A percentile compares a stretch with the other conserved stretches of the same genome.
phyloP scores from a whole-genome alignment of 2,329 filamentous ascomycete species.

The Stagonosporopsis vannaccii region DNA sequence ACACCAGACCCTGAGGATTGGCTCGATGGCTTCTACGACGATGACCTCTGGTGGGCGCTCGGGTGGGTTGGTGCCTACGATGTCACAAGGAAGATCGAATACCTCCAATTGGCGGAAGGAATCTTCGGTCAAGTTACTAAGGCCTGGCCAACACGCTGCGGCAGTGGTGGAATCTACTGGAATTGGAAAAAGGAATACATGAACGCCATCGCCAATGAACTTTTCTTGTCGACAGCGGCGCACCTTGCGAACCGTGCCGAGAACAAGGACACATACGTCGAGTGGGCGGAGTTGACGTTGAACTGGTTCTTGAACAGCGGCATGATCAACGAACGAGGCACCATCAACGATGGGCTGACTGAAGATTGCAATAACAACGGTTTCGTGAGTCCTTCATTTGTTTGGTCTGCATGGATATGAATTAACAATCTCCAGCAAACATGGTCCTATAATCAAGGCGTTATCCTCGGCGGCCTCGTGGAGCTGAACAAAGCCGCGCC shows the following conservation, averaged over 20 bases:
- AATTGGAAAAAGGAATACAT: slow-evolving; percentile 55
- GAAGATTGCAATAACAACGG: slow-evolving; percentile 62
- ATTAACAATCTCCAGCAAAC: slow-evolving; percentile 30
- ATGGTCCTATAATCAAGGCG: slow-evolving; percentile 68
- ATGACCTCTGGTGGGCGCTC: slow-evolving; percentile 60
- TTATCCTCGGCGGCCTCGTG: slow-evolving; percentile 65
- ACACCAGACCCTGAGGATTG: slow-evolving; percentile 39
- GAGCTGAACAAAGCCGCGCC: slow-evolving; percentile 58
- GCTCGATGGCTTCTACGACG: slow-evolving; percentile 59
- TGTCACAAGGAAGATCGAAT: slow-evolving; percentile 54
- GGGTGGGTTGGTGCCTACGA: slow-evolving; percentile 65
- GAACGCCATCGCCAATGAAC: slow-evolving; percentile 64
- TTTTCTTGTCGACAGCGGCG: slow-evolving; percentile 63
- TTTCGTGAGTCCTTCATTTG: slow-evolving; percentile 26
- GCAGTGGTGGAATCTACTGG: slow-evolving; percentile 60
- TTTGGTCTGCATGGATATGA: no score
- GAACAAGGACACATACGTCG: slow-evolving; percentile 51
- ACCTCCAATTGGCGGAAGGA: slow-evolving; percentile 56
- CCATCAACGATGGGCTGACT: slow-evolving; percentile 63
- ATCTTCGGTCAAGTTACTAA: slow-evolving; percentile 59
- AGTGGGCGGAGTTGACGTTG: slow-evolving; percentile 58
- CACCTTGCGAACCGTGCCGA: slow-evolving; percentile 61
- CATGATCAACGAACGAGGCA: slow-evolving; percentile 57
- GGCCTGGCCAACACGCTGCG: slow-evolving; percentile 50
- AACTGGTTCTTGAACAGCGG: slow-evolving; percentile 59